A percentile compares a stretch with the other conserved stretches of the same genome.
These are phyloP conservation scores for Penicillium diatomitis DNA, from an alignment of 495 filamentous ascomycete species.

Conservation along the genomic window DNA sequence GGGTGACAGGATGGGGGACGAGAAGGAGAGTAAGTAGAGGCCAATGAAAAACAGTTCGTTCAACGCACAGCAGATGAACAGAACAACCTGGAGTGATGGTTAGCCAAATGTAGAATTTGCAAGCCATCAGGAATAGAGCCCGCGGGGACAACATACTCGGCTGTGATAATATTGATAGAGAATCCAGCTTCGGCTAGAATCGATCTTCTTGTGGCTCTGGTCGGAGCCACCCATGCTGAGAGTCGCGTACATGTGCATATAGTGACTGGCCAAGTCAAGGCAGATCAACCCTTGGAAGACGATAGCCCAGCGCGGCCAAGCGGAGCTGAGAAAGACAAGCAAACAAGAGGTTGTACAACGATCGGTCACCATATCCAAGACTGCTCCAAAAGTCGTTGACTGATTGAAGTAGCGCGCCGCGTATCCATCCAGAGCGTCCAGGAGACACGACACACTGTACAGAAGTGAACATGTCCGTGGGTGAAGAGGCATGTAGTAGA, in stretches of 20 bases:
- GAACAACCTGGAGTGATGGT: conserved; percentile 53
- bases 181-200: conserved; percentile 55
- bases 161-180: conserved; percentile 95
- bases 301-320: conserved; percentile 86
- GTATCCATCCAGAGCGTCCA: conserved; percentile 89
- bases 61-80: conserved; percentile 81
- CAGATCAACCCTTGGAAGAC: conserved; percentile 89
- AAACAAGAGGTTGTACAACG: conserved; percentile 91
- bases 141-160: conserved; percentile 47
- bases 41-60: conserved; percentile 98
- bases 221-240: conserved; percentile 63
- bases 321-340: conserved; percentile 84
- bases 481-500: conserved; percentile 98
- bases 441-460: conserved; percentile 84
- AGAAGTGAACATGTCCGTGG: conserved; percentile 87
- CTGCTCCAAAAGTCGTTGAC: conserved; percentile 87
- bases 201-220: conserved; percentile 89
- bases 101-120: too few species aligned
- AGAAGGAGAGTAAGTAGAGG: conserved; percentile 95
- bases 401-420: conserved; percentile 84
- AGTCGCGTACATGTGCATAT: conserved; percentile 97
- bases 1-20: conserved; percentile 73
- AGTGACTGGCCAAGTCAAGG: conserved; percentile 89
- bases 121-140: too few species aligned
- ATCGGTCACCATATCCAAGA: conserved; percentile 96